These are phyloP conservation scores for Panellus pusillus DNA, from an alignment of 768 basidiomycete species.

Conservation along the genomic window DNA sequence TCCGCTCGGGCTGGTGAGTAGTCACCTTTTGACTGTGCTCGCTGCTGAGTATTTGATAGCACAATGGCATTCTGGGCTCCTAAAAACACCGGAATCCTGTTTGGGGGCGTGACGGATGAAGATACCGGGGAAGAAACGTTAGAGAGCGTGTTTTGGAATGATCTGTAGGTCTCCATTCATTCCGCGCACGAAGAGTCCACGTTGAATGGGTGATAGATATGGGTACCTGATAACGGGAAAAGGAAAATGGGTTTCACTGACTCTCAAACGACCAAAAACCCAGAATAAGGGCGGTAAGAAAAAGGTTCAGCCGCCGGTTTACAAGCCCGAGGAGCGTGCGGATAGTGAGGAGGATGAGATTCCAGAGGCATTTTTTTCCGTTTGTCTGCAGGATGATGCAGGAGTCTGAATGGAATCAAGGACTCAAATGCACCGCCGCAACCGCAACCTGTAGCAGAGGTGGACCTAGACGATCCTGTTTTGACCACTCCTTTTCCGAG, in stretches of 20 bases:
- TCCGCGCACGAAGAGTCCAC: background rate
- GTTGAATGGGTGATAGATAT: slow-evolving; percentile 47
- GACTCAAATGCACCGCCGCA: background rate
- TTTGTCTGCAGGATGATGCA: too few relatives aligned
- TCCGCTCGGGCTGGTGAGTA: slow-evolving; percentile 65
- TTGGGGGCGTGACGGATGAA: slow-evolving; percentile 87
- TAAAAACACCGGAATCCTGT: slow-evolving; percentile 72
- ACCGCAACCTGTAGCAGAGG: slow-evolving; percentile 27
- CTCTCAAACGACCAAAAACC: slow-evolving; percentile 72
- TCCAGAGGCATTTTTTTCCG: slow-evolving; percentile 15
- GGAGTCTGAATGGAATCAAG: too few relatives aligned
- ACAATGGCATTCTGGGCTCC: slow-evolving; percentile 82
- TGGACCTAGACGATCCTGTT: slow-evolving; percentile 64
- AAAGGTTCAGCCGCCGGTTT: slow-evolving; percentile 24
- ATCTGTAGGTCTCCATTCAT: slow-evolving; percentile 52
- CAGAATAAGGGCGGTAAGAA: slow-evolving; percentile 48
- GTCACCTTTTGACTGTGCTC: background rate
- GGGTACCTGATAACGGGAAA: slow-evolving; percentile 75
- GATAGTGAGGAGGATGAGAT: slow-evolving; percentile 21
- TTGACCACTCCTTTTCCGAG: slow-evolving; percentile 65
- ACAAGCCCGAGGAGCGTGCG: slow-evolving; percentile 8
- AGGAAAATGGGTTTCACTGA: slow-evolving; percentile 77
- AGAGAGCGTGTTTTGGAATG: slow-evolving; percentile 86
- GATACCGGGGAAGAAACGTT: slow-evolving; percentile 82
- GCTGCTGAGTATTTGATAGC: background rate